A percentile compares a stretch with the other conserved stretches of the same genome.
These are phyloP conservation scores for Sphaerostilbella broomeana DNA, from an alignment of 2,329 filamentous ascomycete genomes.

Conservation along the genomic window DNA sequence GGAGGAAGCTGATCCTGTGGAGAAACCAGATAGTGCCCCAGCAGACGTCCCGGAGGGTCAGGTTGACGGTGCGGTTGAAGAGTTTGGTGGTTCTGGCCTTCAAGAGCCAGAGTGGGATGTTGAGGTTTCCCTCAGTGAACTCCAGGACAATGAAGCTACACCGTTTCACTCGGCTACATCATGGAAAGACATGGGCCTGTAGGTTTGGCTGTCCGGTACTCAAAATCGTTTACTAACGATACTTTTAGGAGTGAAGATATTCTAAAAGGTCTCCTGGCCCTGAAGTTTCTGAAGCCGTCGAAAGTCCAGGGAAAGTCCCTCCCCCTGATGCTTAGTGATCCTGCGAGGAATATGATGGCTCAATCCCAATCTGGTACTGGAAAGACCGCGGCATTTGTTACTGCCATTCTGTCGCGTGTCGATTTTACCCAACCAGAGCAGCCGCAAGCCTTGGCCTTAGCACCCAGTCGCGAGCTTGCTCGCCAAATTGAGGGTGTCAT, in stretches of 20 bases:
- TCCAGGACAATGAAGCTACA: slow-evolving; percentile 79
- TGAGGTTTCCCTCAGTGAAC: slow-evolving; percentile 83
- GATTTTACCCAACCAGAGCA: slow-evolving; percentile 61
- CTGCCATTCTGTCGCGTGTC: slow-evolving; percentile 82
- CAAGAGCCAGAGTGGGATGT: slow-evolving; percentile 78
- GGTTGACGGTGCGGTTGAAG: slow-evolving; percentile 31
- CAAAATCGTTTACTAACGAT: slow-evolving; percentile 5
- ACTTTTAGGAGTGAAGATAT: slow-evolving; percentile 42
- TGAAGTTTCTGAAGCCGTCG: slow-evolving; percentile 91
- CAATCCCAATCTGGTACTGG: slow-evolving; percentile 99
- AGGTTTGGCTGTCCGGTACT: slow-evolving; percentile 20
- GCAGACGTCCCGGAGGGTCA: slow-evolving; percentile 24
- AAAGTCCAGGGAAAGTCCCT: slow-evolving; percentile 97
- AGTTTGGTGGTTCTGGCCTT: slow-evolving; percentile 44
- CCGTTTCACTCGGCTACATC: slow-evolving; percentile 78
- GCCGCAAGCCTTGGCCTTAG: slow-evolving; percentile 83
- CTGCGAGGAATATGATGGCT: slow-evolving; percentile 90
- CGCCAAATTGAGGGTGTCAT: slow-evolving; percentile 89
- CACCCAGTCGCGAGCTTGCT: slow-evolving; percentile 88
- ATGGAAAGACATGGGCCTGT: slow-evolving; percentile 85
- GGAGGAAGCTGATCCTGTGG: slow-evolving; percentile 23
- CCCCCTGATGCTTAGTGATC: slow-evolving; percentile 77
- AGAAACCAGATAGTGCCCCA: slow-evolving; percentile 19
- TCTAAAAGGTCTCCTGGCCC: slow-evolving; percentile 66
- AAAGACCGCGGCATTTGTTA: slow-evolving; percentile 93